Evolutionary conservation across 179 eudicot species (phyloP).

Genomic region (Drosera spatulata): DNA sequence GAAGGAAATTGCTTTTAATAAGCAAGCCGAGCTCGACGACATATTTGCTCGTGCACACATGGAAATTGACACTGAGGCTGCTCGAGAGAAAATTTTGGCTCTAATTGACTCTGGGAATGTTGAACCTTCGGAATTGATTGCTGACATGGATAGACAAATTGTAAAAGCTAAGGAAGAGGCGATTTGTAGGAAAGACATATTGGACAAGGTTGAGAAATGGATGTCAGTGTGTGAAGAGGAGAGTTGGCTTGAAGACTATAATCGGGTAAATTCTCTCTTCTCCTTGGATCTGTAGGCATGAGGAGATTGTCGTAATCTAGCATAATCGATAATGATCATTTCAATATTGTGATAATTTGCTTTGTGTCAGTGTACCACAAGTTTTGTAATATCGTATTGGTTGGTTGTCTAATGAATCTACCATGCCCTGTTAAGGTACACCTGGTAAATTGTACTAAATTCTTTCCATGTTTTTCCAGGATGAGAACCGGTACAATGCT

Average conservation of each 20-base stretch:
- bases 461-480: slow-evolving; percentile 26
- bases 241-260: slow-evolving; percentile 12
- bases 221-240: slow-evolving; percentile 61
- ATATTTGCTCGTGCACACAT: slow-evolving; percentile 11
- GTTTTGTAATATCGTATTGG: too few species aligned
- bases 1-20: slow-evolving; percentile 94
- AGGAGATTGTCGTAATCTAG: too few species aligned
- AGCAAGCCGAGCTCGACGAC: slow-evolving; percentile 74
- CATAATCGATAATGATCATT: neutral
- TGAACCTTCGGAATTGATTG: slow-evolving; percentile 52
- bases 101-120: slow-evolving; percentile 52
- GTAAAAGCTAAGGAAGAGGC: slow-evolving; percentile 56
- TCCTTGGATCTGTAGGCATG: slow-evolving; percentile 1
- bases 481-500: slow-evolving; percentile 81
- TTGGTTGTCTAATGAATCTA: neutral
- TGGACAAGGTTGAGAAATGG: slow-evolving; percentile 73
- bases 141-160: slow-evolving; percentile 63
- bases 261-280: neutral
- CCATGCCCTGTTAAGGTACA: neutral
- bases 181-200: slow-evolving; percentile 49
- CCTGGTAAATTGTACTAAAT: neutral
- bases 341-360: neutral
- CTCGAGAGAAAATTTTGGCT: slow-evolving; percentile 36
- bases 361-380: neutral
- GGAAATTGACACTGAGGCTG: slow-evolving; percentile 54